Base-by-base conservation (phyloP, 192 early-diverging fungal species). In the Funneliformis mosseae region DNA sequence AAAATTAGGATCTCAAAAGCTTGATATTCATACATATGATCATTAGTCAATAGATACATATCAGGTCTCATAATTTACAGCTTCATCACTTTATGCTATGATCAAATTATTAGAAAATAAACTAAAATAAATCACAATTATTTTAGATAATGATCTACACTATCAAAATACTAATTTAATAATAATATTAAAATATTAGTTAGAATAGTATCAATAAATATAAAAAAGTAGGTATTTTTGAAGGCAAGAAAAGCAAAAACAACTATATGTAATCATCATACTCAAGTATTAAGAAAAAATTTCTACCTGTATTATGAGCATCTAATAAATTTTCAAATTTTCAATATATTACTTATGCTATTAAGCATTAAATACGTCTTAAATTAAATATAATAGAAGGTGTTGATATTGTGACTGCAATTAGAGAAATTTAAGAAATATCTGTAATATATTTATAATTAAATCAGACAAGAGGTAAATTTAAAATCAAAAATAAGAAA, bases 171-270 rank as follows among this genome's bases (percentile, higher is more conserved):
- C 63, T 27, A 27, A 66, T 0, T 27, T 41, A 28, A 64, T 64
- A 0, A 28, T 64, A 6, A 64, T 64, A 4, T 28, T 64, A 23
- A 3, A 2, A 48, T 7, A 64, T 23, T 64, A 7, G 23, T 27
- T 27, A 11, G 62, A 63, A 0, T 63, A 23, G 62, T 63, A 63
- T 63, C 0, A 63, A 27, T n/a, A n/a, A n/a, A n/a, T n/a, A n/a
- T n/a, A n/a, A n/a, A n/a, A n/a, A n/a, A n/a, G n/a, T n/a, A 63
- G n/a, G 62, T 23, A 27, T 63, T 63, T 63, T 63, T 63, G 27
- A 6, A 63, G 27, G 62, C 61, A 2, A 5, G 23, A 63, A 23
- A 9, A 27, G 41, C 5, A 8, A 63, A 63, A 27, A 63, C 23
- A 27, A 27, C 27, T 25, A 63, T 63, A 4, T 1, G 8, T 23